Evolutionary conservation across 257 asterid genomes (phyloP).

Genomic region (Solanum rostratum): DNA sequence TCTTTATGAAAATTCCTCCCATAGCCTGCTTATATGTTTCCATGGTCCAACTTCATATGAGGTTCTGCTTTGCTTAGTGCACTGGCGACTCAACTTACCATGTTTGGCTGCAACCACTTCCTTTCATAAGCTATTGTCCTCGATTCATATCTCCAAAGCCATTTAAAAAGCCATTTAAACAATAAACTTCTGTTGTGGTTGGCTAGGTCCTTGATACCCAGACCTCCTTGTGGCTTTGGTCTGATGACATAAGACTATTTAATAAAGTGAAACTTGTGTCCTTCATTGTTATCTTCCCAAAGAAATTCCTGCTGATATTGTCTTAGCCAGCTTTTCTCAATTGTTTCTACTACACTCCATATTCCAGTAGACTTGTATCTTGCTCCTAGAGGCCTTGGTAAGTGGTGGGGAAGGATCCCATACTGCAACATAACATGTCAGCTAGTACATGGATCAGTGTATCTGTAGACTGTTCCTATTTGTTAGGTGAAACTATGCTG

Average conservation of each 20-base stretch:
- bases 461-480: neutral
- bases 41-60: neutral
- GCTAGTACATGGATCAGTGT: neutral
- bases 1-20: neutral
- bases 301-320: neutral
- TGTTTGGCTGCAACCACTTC: neutral
- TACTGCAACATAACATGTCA: neutral
- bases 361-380: neutral
- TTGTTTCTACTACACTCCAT: neutral
- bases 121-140: neutral
- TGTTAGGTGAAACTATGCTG: neutral
- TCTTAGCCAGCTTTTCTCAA: neutral
- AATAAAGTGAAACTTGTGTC: neutral
- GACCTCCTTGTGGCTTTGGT: neutral
- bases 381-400: neutral
- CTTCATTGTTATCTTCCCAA: neutral
- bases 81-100: neutral
- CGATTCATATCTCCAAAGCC: neutral
- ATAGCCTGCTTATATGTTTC: neutral
- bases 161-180: neutral
- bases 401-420: neutral
- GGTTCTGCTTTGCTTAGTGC: neutral
- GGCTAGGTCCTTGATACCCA: neutral
- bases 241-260: neutral
- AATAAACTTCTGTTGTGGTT: too few species aligned